Evolutionary conservation across 2,329 filamentous ascomycete species (phyloP).

Genomic region (Fusarium nodosum): DNA sequence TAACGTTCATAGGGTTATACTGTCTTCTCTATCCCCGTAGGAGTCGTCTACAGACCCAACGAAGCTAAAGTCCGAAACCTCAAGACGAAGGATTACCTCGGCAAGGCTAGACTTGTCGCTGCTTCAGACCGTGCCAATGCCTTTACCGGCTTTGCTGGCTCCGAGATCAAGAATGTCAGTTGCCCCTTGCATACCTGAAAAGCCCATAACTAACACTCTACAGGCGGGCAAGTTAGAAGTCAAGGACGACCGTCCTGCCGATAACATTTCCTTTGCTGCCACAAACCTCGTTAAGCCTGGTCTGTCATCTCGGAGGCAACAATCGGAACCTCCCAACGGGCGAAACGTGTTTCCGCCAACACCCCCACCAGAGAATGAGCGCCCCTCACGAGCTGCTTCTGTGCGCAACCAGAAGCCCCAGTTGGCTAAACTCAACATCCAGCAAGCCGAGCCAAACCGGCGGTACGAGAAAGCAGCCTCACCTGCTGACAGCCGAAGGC

Average conservation of each 20-base stretch:
- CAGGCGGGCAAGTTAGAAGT: constrained; percentile 66
- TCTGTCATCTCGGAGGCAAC: constrained; percentile 82
- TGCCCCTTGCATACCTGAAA: constrained; percentile 7
- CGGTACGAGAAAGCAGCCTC: constrained; percentile 69
- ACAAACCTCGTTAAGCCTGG: constrained; percentile 93
- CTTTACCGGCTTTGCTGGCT: constrained; percentile 84
- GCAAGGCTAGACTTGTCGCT: constrained; percentile 93
- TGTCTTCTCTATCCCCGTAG: constrained; percentile 97
- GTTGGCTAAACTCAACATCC: constrained; percentile 74
- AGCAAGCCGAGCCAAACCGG: constrained; percentile 63
- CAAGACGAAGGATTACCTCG: constrained; percentile 97
- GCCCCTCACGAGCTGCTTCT: constrained; percentile 70
- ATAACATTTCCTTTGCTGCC: constrained; percentile 91
- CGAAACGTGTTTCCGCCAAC: constrained; percentile 95
- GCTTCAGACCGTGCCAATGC: constrained; percentile 84
- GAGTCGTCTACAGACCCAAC: constrained; percentile 94
- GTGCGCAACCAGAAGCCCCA: constrained; percentile 72
- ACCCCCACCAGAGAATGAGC: constrained; percentile 92
- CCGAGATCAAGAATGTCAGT: constrained; percentile 80
- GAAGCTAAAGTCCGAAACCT: constrained; percentile 98
- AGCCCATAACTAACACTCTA: constrained; percentile 29
- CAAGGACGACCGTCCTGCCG: constrained; percentile 83
- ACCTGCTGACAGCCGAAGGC: constrained; percentile 56
- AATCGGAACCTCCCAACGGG: constrained; percentile 84
- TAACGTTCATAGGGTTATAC: constrained; percentile 82